Conservation (phyloP, 1,284 basidiomycete genomes). For the Cryptococcus jaspeensis region DNA sequence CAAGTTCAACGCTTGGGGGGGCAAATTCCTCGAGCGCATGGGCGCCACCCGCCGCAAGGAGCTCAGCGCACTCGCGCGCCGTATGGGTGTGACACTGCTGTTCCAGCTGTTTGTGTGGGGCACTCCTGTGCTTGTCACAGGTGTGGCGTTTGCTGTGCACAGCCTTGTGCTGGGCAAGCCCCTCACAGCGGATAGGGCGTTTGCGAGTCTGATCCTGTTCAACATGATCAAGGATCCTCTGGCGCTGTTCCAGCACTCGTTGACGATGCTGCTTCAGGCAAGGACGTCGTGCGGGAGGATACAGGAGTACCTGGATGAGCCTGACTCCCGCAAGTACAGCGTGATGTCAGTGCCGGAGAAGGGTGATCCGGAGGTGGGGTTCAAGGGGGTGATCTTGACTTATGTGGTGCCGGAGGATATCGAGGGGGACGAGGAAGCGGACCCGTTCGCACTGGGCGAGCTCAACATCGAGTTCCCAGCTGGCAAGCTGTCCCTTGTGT, state of each 20-base stretch:
- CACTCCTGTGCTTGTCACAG: slow-evolving; percentile 55
- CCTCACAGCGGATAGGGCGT: slow-evolving; percentile 44
- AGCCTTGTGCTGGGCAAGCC: slow-evolving; percentile 40
- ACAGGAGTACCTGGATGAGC: slow-evolving; percentile 55
- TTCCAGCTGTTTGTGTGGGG: slow-evolving; percentile 53
- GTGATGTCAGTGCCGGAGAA: slow-evolving; percentile 49
- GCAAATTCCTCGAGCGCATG: slow-evolving; percentile 55
- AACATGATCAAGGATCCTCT: slow-evolving; percentile 48
- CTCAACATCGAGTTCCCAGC: slow-evolving; percentile 54
- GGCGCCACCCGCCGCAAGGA: slow-evolving; percentile 52
- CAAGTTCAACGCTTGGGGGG: slow-evolving; percentile 57
- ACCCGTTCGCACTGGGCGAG: slow-evolving; percentile 52
- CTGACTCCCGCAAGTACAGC: slow-evolving; percentile 58
- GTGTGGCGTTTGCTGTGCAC: slow-evolving; percentile 54
- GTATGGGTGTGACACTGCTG: slow-evolving; percentile 50
- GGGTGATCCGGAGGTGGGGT: slow-evolving; percentile 54
- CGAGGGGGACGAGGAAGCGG: slow-evolving; percentile 20
- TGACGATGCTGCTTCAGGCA: slow-evolving; percentile 52
- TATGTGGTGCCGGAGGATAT: slow-evolving; percentile 23
- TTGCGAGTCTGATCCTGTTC: slow-evolving; percentile 58
- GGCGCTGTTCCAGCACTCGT: too few species aligned
- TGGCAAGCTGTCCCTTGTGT: slow-evolving; percentile 49
- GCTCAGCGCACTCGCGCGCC: slow-evolving; percentile 51
- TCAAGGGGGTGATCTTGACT: slow-evolving; percentile 54
- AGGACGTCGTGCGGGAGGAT: slow-evolving; percentile 50